A percentile compares a stretch with the other conserved stretches of the same genome.
Evolutionary conservation across 371 early-diverging fungal species (phyloP).

Genomic region (Rhizopus delemar): DNA sequence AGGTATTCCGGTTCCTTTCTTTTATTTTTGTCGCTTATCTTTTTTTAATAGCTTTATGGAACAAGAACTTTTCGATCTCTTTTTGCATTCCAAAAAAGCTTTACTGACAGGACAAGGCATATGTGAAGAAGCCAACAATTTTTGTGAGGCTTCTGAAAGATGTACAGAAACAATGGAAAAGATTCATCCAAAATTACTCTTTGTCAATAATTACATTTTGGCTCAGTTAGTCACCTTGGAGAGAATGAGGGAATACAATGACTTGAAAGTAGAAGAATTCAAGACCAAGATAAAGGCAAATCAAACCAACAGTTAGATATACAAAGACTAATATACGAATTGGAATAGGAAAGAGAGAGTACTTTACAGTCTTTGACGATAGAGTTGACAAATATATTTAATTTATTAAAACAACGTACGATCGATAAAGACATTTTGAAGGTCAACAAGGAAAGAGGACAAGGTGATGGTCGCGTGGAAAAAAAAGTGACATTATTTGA

Average conservation of each 20-base stretch:
- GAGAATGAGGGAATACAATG: constrained; percentile 38
- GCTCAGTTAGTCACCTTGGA: constrained; percentile 37
- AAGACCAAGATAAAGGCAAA: constrained; percentile 33
- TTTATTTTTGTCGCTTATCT: too few species aligned
- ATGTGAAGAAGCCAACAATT: constrained; percentile 43
- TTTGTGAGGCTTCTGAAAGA: constrained; percentile 34
- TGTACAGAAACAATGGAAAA: constrained; percentile 43
- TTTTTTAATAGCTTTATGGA: constrained; percentile 26
- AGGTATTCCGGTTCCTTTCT: too few species aligned
- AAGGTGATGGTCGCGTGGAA: not conserved
- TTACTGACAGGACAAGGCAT: constrained; percentile 41
- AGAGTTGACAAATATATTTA: constrained; percentile 43
- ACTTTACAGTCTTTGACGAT: constrained; percentile 36
- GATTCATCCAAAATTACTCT: constrained; percentile 42
- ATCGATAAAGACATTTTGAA: constrained; percentile 42
- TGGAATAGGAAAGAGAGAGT: constrained; percentile 37
- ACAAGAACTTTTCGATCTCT: constrained; percentile 46
- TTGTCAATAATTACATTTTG: constrained; percentile 44
- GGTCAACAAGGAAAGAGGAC: constrained; percentile 25
- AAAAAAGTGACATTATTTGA: constrained; percentile 35
- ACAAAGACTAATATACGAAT: not conserved
- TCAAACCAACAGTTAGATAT: not conserved
- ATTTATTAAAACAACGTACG: constrained; percentile 29
- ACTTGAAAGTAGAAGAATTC: constrained; percentile 26
- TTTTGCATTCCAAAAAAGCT: constrained; percentile 46